Evolutionary conservation across 345 rosid genomes (phyloP).

Genomic region (Aquilaria malaccensis): DNA sequence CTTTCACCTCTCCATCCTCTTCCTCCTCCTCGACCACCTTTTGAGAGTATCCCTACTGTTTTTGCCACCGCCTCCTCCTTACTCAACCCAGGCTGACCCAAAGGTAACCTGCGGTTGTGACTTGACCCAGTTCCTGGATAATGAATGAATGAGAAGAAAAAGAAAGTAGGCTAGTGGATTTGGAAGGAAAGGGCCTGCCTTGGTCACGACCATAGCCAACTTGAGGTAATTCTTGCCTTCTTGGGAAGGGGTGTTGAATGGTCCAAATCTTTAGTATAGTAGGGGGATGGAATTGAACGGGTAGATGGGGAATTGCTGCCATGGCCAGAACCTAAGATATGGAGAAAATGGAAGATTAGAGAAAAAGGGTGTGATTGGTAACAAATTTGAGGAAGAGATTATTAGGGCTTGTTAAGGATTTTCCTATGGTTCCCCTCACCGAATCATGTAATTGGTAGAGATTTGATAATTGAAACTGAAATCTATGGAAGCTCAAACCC

Average conservation of each 20-base stretch:
- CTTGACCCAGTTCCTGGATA: constrained; percentile 25
- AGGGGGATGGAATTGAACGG: constrained; percentile 12
- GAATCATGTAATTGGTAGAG: not conserved
- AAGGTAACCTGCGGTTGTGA: constrained; percentile 32
- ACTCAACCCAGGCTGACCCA: constrained; percentile 18
- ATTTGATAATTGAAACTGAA: too few relatives aligned
- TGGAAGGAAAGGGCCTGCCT: constrained; percentile 36
- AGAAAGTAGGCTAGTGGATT: constrained; percentile 30
- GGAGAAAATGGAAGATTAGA: constrained; percentile 38
- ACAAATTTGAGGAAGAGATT: constrained; percentile 15
- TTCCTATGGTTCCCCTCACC: constrained; percentile 62
- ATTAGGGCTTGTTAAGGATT: constrained; percentile 35
- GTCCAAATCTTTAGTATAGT: constrained; percentile 15
- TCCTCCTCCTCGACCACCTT: constrained; percentile 18
- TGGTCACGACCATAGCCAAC: constrained; percentile 46
- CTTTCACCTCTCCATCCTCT: constrained; percentile 3
- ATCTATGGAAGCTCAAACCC: too few relatives aligned
- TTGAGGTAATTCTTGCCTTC: constrained; percentile 15
- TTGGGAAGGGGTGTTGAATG: constrained; percentile 13
- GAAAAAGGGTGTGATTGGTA: constrained; percentile 18
- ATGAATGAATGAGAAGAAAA: constrained; percentile 25
- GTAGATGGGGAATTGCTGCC: constrained; percentile 17
- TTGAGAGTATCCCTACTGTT: constrained; percentile 39
- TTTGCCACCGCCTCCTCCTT: constrained; percentile 42
- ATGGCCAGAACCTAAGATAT: constrained; percentile 38